Percentiles rank a stretch among this genome's conserved stretches.
phyloP scores from a whole-genome alignment of 306 rosid species.

The Sphenostylis stenocarpa region DNA sequence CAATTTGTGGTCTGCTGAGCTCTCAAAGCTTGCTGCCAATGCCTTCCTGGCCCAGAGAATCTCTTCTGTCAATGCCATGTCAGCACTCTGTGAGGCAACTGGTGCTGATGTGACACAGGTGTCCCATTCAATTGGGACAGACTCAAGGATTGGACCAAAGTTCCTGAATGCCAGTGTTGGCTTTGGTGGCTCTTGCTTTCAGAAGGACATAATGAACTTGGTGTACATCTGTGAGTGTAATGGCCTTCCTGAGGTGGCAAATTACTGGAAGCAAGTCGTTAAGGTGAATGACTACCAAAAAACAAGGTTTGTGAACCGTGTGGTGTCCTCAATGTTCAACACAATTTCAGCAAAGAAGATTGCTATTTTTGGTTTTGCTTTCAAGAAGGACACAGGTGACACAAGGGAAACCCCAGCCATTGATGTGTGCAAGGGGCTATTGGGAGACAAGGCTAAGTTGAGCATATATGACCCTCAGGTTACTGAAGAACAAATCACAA shows the following conservation, averaged over 20 bases:
- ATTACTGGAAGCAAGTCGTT: constrained; percentile 84
- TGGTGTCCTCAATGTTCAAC: constrained; percentile 86
- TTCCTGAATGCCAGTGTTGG: constrained; percentile 86
- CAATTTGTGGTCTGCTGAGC: constrained; percentile 89
- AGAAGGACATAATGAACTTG: constrained; percentile 83
- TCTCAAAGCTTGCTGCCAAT: constrained; percentile 91
- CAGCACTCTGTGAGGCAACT: constrained; percentile 88
- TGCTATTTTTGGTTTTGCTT: constrained; percentile 78
- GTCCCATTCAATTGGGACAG: constrained; percentile 74
- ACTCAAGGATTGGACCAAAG: constrained; percentile 79
- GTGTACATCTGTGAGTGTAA: constrained; percentile 89
- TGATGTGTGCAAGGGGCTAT: constrained; percentile 74
- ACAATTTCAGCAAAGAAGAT: constrained; percentile 69
- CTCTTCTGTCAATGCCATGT: constrained; percentile 90
- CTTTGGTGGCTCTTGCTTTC: constrained; percentile 92
- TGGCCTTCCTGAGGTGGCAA: constrained; percentile 86
- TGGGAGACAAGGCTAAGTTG: constrained; percentile 72
- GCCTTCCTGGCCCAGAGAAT: constrained; percentile 92
- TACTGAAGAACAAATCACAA: constrained; percentile 62
- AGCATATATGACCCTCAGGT: constrained; percentile 83
- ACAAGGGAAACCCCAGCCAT: constrained; percentile 88
- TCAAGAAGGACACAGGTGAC: constrained; percentile 89
- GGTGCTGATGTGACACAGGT: constrained; percentile 84
- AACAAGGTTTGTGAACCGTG: constrained; percentile 68
- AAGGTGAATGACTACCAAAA: constrained; percentile 89